phyloP scores from a whole-genome alignment of 169 alveolate genomes.

The Cytauxzoon felis region DNA sequence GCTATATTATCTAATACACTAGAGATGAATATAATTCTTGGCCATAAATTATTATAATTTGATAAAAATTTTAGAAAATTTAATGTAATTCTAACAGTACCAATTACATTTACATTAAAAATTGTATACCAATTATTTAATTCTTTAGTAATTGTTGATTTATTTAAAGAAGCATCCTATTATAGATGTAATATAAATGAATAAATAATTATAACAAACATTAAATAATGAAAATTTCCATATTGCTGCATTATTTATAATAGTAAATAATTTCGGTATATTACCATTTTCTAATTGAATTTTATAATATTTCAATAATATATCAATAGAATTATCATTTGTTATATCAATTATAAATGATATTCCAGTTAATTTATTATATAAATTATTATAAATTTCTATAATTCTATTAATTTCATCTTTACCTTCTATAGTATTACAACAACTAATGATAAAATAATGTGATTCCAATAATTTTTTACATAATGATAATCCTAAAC shows the following conservation, averaged over 20 bases:
- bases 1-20: conserved; percentile 49
- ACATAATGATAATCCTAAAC: conserved; percentile 47
- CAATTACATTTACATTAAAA: conserved; percentile 39
- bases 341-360: conserved; percentile 38
- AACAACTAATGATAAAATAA: conserved; percentile 36
- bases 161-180: conserved; percentile 29
- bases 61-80: neutral
- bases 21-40: conserved; percentile 44
- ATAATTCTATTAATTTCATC: neutral
- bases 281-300: neutral
- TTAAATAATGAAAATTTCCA: conserved; percentile 43
- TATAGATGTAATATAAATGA: neutral
- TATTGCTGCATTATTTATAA: conserved; percentile 55
- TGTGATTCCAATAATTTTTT: conserved; percentile 13
- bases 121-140: conserved; percentile 37
- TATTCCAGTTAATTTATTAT: neutral
- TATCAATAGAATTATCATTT: conserved; percentile 2
- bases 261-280: conserved; percentile 25
- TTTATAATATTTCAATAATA: neutral
- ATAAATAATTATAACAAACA: conserved; percentile 7
- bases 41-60: neutral
- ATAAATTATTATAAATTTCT: neutral
- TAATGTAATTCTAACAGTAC: conserved; percentile 15
- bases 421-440: conserved; percentile 13
- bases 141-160: conserved; percentile 1